Percentiles rank a stretch among this genome's conserved stretches.
Conservation (phyloP, 352 stramenopile species). For the Chrysophaeum taylorii region DNA sequence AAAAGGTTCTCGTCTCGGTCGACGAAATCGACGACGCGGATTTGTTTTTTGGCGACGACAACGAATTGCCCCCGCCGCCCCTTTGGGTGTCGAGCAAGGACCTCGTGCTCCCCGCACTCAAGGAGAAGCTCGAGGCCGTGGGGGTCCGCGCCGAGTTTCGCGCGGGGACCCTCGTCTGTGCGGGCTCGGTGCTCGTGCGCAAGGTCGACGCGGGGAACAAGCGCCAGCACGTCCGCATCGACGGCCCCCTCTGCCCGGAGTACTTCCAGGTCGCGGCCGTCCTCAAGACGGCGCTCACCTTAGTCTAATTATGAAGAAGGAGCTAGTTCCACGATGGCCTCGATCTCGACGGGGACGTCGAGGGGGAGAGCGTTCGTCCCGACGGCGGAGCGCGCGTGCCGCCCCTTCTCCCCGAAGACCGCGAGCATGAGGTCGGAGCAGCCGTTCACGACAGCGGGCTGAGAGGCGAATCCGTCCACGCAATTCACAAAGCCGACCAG, state of each 20-base stretch:
- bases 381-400: conserved; percentile 79
- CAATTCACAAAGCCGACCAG: conserved; percentile 91
- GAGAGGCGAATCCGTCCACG: conserved; percentile 71
- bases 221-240: not conserved
- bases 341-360: conserved; percentile 90
- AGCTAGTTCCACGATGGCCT: conserved; percentile 91
- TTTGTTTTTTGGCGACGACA: no score
- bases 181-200: not conserved
- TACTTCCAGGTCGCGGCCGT: not conserved
- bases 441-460: conserved; percentile 87
- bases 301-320: no score
- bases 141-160: not conserved
- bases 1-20: not conserved
- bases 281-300: not conserved
- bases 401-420: conserved; percentile 45
- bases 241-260: conserved; percentile 4
- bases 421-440: conserved; percentile 76
- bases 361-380: conserved; percentile 89
- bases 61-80: not conserved
- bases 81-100: not conserved
- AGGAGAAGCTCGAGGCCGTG: not conserved
- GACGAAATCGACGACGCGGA: not conserved
- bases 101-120: conserved; percentile 1
- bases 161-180: not conserved
- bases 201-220: not conserved